A percentile compares a stretch with the other conserved stretches of the same genome.
phyloP scores from a whole-genome alignment of 345 rosid genomes.

The Lumnitzera racemosa region DNA sequence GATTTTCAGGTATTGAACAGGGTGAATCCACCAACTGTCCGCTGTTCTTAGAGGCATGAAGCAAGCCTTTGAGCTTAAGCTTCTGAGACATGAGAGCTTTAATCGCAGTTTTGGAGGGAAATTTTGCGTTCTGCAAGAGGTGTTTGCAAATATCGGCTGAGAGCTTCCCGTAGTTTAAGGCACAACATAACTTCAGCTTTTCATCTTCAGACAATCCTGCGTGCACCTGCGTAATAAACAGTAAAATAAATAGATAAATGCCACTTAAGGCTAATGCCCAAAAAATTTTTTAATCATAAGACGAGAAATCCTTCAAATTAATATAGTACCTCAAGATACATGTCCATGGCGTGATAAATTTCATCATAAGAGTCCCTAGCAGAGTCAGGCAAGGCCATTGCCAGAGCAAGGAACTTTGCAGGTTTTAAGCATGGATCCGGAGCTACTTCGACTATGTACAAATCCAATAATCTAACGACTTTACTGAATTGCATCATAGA shows the following conservation, averaged over 20 bases:
- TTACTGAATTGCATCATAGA: conserved; percentile 33
- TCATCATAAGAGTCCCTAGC: conserved; percentile 61
- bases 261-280: no score
- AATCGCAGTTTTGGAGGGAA: conserved; percentile 37
- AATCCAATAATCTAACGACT: conserved; percentile 67
- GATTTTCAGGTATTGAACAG: conserved; percentile 9
- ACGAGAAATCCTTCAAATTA: neutral
- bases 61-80: conserved; percentile 36
- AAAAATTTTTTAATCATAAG: neutral
- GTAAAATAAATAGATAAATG: neutral
- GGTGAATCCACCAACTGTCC: conserved; percentile 15
- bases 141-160: conserved; percentile 48
- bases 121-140: conserved; percentile 48
- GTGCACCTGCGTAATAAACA: conserved; percentile 44
- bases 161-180: conserved; percentile 64
- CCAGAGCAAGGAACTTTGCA: conserved; percentile 61
- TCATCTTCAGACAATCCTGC: conserved; percentile 60
- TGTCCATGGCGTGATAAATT: conserved; percentile 62
- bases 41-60: conserved; percentile 16
- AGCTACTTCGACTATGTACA: conserved; percentile 80
- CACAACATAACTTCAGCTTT: conserved; percentile 47
- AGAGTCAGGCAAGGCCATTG: conserved; percentile 52
- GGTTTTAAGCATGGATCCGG: conserved; percentile 77
- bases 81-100: conserved; percentile 42
- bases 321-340: conserved; percentile 67